Evolutionary conservation across 176 grass and related monocot genomes (phyloP).

Genomic region (Saccharum officinarum): DNA sequence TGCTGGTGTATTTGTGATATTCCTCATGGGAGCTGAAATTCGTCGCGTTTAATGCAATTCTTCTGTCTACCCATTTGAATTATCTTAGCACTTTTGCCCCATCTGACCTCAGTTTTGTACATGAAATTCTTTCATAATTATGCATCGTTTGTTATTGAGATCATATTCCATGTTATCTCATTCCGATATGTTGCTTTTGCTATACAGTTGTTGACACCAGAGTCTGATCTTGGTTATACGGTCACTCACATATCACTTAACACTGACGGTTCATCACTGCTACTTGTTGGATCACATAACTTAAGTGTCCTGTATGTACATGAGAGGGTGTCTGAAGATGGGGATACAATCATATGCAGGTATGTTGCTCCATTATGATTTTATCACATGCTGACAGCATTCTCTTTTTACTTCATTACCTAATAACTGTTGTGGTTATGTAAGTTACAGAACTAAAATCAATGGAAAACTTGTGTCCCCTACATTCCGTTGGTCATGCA

Average conservation of each 20-base stretch:
- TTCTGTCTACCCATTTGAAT: slow-evolving; percentile 9
- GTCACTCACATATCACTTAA: slow-evolving; percentile 69
- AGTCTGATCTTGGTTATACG: slow-evolving; percentile 52
- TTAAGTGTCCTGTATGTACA: slow-evolving; percentile 65
- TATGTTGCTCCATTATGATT: slow-evolving; percentile 24
- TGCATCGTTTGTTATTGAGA: slow-evolving; percentile 15
- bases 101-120: slow-evolving; percentile 2
- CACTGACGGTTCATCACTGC: slow-evolving; percentile 70
- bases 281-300: slow-evolving; percentile 68
- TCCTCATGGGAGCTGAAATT: not conserved
- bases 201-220: slow-evolving; percentile 61
- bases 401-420: not conserved
- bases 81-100: not conserved
- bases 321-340: slow-evolving; percentile 70
- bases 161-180: slow-evolving; percentile 6
- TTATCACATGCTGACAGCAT: slow-evolving; percentile 19
- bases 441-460: slow-evolving; percentile 15
- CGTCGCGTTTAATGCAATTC: not conserved
- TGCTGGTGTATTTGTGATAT: not conserved
- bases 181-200: not conserved
- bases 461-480: not conserved
- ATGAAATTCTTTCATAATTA: not conserved
- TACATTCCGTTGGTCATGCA: slow-evolving; percentile 9
- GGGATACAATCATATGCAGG: slow-evolving; percentile 74
- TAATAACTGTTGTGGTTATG: not conserved